Conservation (phyloP, 2,329 filamentous ascomycete species). For the Nothophaeocryptopus gaeumannii region DNA sequence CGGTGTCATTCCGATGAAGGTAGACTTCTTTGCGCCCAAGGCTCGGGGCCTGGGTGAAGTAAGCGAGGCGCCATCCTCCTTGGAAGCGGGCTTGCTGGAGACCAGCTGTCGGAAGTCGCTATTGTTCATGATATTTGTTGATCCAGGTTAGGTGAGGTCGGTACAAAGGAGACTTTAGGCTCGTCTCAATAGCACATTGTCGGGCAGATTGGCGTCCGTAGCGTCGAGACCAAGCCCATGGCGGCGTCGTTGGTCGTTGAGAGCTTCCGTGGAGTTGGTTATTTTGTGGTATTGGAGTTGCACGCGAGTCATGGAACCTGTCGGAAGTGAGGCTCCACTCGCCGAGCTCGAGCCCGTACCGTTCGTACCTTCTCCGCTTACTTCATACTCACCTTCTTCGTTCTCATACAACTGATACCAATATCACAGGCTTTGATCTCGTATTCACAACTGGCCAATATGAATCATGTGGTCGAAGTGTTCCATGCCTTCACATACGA, state of each 20-base stretch:
- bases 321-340: too few relatives aligned
- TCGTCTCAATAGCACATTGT: not conserved
- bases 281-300: not conserved
- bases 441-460: too few relatives aligned
- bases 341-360: too few relatives aligned
- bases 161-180: not conserved
- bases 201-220: not conserved
- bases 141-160: not conserved
- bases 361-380: too few relatives aligned
- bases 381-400: too few relatives aligned
- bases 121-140: conserved; percentile 74
- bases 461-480: too few relatives aligned
- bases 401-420: too few relatives aligned
- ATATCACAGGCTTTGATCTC: too few relatives aligned
- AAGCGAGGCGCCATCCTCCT: conserved; percentile 34
- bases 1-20: conserved; percentile 83
- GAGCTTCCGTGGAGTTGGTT: not conserved
- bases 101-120: conserved; percentile 85
- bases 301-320: conserved; percentile 6
- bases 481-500: too few relatives aligned
- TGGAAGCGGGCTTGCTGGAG: conserved; percentile 48
- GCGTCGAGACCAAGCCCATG: not conserved
- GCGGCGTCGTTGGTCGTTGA: not conserved
- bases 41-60: conserved; percentile 34
- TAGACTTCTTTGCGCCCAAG: conserved; percentile 33